Percentiles rank a stretch among this genome's conserved stretches.
phyloP scores from a whole-genome alignment of 805 yeast genomes.

The Candida pseudofarinosa region DNA sequence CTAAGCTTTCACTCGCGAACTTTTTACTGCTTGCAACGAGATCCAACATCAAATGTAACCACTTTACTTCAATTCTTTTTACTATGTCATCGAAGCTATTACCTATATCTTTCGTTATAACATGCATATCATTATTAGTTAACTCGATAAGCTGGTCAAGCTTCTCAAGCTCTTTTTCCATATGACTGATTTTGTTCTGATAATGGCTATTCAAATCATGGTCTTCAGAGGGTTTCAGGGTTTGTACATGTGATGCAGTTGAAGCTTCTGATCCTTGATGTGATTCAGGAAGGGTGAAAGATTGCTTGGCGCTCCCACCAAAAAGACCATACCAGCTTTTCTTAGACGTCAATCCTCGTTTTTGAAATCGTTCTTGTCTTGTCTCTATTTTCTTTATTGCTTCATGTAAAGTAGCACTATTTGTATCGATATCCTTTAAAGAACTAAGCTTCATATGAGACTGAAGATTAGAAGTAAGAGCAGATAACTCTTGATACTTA shows the following conservation, averaged over 20 bases:
- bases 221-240: background rate
- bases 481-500: slow-evolving; percentile 34
- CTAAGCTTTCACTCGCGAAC: slow-evolving; percentile 27
- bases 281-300: background rate
- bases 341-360: slow-evolving; percentile 16
- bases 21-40: slow-evolving; percentile 32
- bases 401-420: slow-evolving; percentile 35
- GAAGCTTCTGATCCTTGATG: slow-evolving; percentile 4
- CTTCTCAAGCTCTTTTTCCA: slow-evolving; percentile 40
- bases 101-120: slow-evolving; percentile 41
- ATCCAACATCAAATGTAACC: slow-evolving; percentile 35
- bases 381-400: slow-evolving; percentile 32
- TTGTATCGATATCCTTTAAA: slow-evolving; percentile 28
- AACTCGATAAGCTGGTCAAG: slow-evolving; percentile 46
- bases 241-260: slow-evolving; percentile 1
- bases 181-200: slow-evolving; percentile 28
- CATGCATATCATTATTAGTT: slow-evolving; percentile 39
- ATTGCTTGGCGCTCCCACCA: slow-evolving; percentile 30
- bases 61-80: slow-evolving; percentile 36
- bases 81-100: slow-evolving; percentile 35
- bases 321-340: slow-evolving; percentile 42
- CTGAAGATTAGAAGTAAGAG: slow-evolving; percentile 17
- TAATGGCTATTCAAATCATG: slow-evolving; percentile 12
- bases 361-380: slow-evolving; percentile 16
- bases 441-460: slow-evolving; percentile 19